Evolutionary conservation across 306 rosid genomes (phyloP).

Genomic region (Rubus idaeus): DNA sequence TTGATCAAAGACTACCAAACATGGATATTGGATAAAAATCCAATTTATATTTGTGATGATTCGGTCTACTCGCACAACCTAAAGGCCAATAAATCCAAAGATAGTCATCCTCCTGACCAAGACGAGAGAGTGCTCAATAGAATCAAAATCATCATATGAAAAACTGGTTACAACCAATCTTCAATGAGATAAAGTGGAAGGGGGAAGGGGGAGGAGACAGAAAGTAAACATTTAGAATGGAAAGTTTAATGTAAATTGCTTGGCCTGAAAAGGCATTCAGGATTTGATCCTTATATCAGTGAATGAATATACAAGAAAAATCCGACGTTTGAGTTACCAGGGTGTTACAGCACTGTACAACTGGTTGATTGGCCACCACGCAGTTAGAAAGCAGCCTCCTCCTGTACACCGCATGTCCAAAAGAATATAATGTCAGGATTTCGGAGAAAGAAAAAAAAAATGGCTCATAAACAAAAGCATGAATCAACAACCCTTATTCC

Average conservation of each 20-base stretch:
- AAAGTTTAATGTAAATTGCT: slow-evolving; percentile 19
- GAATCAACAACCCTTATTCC: not conserved
- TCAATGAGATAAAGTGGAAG: not conserved
- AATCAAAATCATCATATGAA: not conserved
- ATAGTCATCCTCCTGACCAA: not conserved
- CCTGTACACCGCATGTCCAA: slow-evolving; percentile 37
- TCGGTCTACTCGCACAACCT: not conserved
- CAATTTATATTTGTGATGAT: not conserved
- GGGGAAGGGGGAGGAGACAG: not conserved
- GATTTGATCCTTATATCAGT: slow-evolving; percentile 22
- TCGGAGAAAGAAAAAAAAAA: not conserved
- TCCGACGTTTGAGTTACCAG: slow-evolving; percentile 29
- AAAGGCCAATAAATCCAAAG: not conserved
- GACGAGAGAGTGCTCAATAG: not conserved
- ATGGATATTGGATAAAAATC: no score
- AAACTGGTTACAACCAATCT: not conserved
- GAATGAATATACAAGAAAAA: slow-evolving; percentile 42
- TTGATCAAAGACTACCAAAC: no score
- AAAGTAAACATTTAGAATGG: not conserved
- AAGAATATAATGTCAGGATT: not conserved
- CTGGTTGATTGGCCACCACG: slow-evolving; percentile 41
- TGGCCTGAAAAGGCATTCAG: slow-evolving; percentile 6
- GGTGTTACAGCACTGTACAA: slow-evolving; percentile 67
- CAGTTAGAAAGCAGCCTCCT: slow-evolving; percentile 50
- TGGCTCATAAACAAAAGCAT: not conserved